These are phyloP conservation scores for Corylus heterophylla DNA, from an alignment of 306 rosid genomes.

Conservation along the genomic window DNA sequence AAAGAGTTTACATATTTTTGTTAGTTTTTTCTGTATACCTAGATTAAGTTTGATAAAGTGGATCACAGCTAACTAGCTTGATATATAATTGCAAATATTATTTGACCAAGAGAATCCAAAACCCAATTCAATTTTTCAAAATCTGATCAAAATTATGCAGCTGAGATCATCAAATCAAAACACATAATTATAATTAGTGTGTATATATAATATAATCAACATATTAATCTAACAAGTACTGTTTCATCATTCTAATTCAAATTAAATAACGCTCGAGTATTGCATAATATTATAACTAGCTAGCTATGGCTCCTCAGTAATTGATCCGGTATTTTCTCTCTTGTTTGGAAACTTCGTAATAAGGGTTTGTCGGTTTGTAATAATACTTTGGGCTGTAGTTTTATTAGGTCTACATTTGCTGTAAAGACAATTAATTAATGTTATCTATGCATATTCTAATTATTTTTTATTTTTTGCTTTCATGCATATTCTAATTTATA, in stretches of 20 bases:
- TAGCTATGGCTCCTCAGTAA: neutral
- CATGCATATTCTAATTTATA: neutral
- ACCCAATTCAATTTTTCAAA: neutral
- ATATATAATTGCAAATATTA: neutral
- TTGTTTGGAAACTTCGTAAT: slow-evolving; percentile 4
- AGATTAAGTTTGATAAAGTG: neutral
- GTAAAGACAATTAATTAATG: neutral
- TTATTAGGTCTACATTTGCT: neutral
- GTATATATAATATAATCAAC: neutral
- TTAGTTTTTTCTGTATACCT: neutral
- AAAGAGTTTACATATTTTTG: neutral
- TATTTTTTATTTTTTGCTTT: neutral
- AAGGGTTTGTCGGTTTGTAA: neutral
- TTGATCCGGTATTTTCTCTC: neutral
- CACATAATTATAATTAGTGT: neutral
- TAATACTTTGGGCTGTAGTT: neutral
- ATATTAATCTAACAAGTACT: too few species aligned
- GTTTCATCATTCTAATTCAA: neutral
- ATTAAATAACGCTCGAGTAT: neutral
- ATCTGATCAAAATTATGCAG: neutral
- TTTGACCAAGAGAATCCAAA: neutral
- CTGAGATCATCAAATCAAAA: neutral
- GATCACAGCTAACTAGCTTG: neutral
- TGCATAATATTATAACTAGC: neutral
- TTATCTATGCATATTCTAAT: neutral